phyloP scores from a whole-genome alignment of 169 alveolate species.

The Fabrea salina region DNA sequence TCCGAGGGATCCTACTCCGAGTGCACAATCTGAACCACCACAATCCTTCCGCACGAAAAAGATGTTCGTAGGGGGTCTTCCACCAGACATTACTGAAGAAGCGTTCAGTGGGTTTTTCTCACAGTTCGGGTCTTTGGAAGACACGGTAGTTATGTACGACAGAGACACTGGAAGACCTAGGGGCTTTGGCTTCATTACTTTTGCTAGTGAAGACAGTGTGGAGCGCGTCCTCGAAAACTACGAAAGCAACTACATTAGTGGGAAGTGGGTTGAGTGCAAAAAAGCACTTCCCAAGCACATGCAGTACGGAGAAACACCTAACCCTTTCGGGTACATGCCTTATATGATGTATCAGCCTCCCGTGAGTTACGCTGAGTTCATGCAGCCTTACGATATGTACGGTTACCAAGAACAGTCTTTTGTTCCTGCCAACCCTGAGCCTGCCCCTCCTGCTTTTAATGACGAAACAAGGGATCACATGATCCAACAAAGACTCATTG shows the following conservation, averaged over 20 bases:
- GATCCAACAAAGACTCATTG: not conserved
- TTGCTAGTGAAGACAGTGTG: conserved; percentile 53
- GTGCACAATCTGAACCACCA: not conserved
- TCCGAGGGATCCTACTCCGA: conserved; percentile 33
- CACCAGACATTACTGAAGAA: conserved; percentile 72
- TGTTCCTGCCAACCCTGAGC: not conserved
- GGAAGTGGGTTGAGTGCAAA: conserved; percentile 67
- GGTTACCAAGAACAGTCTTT: not conserved
- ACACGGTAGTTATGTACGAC: conserved; percentile 73
- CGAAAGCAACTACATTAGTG: conserved; percentile 44
- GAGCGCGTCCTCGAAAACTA: conserved; percentile 54
- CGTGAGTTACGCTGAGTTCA: not conserved
- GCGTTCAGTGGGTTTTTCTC: conserved; percentile 68
- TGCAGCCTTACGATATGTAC: not conserved
- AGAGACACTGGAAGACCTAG: conserved; percentile 69
- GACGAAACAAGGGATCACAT: not conserved
- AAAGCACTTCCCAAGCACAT: conserved; percentile 51
- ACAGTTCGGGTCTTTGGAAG: conserved; percentile 62
- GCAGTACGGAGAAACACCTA: too few relatives aligned
- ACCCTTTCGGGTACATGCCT: too few relatives aligned
- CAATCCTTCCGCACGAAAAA: conserved; percentile 39
- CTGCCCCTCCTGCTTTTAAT: not conserved
- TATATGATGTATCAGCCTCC: not conserved
- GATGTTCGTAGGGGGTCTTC: conserved; percentile 92
- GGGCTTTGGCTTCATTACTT: conserved; percentile 71